Evolutionary conservation across 257 asterid species (phyloP).

Genomic region (Phtheirospermum japonicum): DNA sequence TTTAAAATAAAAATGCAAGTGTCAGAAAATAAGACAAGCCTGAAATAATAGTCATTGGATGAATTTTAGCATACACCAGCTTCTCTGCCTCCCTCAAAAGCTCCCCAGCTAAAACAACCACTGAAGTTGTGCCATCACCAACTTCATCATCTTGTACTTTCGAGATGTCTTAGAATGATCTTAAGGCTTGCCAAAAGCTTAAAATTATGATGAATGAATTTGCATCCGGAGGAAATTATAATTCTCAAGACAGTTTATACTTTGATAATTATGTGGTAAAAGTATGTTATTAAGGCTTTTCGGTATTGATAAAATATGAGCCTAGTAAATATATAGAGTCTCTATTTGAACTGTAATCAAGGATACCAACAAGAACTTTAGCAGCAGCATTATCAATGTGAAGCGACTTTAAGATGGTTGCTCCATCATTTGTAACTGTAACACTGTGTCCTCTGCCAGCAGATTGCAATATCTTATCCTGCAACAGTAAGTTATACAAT

Average conservation of each 20-base stretch:
- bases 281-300: no score
- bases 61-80: constrained; percentile 84
- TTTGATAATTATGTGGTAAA: not conserved
- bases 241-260: not conserved
- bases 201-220: not conserved
- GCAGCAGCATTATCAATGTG: constrained; percentile 99
- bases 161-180: constrained; percentile 62
- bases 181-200: constrained; percentile 34
- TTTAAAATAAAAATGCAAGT: not conserved
- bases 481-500: constrained; percentile 15
- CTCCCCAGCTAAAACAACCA: constrained; percentile 96
- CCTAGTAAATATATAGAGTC: not conserved
- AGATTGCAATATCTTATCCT: constrained; percentile 97
- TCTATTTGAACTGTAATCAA: constrained; percentile 25
- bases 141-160: constrained; percentile 99
- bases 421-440: constrained; percentile 98
- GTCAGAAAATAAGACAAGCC: constrained; percentile 39
- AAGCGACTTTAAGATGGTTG: constrained; percentile 92
- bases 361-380: constrained; percentile 96
- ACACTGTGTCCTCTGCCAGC: constrained; percentile 70
- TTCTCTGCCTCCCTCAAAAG: constrained; percentile 97
- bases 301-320: not conserved
- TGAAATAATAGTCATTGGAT: constrained; percentile 90
- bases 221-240: not conserved
- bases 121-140: constrained; percentile 99